Conservation (phyloP, 169 alveolate species). For the Cryptosporidium xiaoi region DNA sequence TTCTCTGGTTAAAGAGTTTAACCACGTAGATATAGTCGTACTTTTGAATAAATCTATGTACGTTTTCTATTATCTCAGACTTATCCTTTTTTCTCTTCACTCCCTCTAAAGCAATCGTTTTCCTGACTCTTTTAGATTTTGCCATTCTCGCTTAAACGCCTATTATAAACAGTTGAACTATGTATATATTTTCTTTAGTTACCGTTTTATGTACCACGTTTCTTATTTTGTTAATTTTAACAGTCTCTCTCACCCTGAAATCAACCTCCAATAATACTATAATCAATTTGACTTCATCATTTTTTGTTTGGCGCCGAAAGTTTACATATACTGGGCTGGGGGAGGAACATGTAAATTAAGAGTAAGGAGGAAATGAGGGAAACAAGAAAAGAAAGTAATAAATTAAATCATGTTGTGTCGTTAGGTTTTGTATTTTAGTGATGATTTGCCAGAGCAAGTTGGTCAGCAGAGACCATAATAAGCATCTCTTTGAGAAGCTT, state of each 20-base stretch:
- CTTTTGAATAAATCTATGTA: conserved; percentile 16
- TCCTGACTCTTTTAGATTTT: conserved; percentile 43
- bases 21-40: conserved; percentile 77
- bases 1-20: conserved; percentile 79
- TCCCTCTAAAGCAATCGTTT: conserved; percentile 11
- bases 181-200: too few species aligned
- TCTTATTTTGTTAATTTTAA: too few species aligned
- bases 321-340: background rate
- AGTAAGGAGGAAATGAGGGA: background rate
- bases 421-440: background rate
- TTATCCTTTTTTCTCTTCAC: conserved; percentile 34
- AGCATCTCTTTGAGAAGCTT: conserved; percentile 60
- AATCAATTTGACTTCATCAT: background rate
- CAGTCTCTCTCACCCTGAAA: too few species aligned
- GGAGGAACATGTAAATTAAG: background rate
- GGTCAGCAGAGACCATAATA: conserved; percentile 49
- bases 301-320: background rate
- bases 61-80: conserved; percentile 59
- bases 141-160: conserved; percentile 6
- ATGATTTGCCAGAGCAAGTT: conserved; percentile 31
- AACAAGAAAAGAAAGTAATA: background rate
- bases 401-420: background rate
- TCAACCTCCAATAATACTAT: background rate
- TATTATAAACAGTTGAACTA: background rate
- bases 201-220: too few species aligned